Evolutionary conservation across 768 basidiomycete species (phyloP).

Genomic region (Naganishia vaughanmartiniae): DNA sequence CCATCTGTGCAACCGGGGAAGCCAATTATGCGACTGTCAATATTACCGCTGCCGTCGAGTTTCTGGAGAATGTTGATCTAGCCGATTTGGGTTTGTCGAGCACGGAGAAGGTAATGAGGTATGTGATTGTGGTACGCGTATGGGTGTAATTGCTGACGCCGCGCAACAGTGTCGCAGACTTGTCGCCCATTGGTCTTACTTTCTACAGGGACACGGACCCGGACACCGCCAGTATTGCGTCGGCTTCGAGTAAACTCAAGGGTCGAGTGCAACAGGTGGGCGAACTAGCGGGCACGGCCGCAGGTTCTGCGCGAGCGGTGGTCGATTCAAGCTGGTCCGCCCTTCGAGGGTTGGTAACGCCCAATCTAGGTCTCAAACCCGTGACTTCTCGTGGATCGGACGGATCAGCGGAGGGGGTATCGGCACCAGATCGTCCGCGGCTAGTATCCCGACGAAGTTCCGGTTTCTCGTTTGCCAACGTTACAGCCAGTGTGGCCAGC

Average conservation of each 20-base stretch:
- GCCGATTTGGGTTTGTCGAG: conserved; percentile 61
- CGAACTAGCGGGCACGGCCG: conserved; percentile 64
- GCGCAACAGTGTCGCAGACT: conserved; percentile 64
- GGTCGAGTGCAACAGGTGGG: conserved; percentile 75
- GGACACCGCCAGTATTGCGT: conserved; percentile 56
- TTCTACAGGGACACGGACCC: conserved; percentile 58
- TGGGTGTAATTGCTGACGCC: neutral
- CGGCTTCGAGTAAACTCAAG: conserved; percentile 61
- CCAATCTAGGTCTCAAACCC: conserved; percentile 27
- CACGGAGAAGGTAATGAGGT: conserved; percentile 50
- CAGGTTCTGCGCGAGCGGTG: conserved; percentile 80
- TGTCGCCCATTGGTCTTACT: conserved; percentile 76
- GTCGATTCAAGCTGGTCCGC: conserved; percentile 88
- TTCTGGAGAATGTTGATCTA: conserved; percentile 89
- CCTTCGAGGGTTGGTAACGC: conserved; percentile 66
- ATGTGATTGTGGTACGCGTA: neutral
- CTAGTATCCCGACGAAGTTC: conserved; percentile 71
- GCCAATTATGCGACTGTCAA: conserved; percentile 92
- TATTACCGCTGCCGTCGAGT: conserved; percentile 90
- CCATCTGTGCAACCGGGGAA: conserved; percentile 65
- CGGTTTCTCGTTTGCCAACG: conserved; percentile 76
- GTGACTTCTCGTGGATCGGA: conserved; percentile 8
- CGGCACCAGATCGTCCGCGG: conserved; percentile 51
- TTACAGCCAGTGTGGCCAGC: conserved; percentile 67
- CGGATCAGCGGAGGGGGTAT: neutral